Conservation (phyloP, 306 rosid genomes). For the Vigna hirtella region DNA sequence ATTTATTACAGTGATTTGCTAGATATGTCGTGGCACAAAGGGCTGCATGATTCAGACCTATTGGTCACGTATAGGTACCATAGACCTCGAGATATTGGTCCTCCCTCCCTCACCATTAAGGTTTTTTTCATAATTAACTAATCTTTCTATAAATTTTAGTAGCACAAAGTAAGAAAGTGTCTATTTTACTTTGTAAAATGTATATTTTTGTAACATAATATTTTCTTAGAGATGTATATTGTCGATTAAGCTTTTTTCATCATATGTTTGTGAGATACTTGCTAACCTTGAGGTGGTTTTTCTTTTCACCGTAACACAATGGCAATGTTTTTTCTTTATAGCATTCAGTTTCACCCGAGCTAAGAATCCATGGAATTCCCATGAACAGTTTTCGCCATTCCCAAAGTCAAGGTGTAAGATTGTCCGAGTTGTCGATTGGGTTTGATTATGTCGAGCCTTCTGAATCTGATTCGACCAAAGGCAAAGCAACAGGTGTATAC, state of each 20-base stretch:
- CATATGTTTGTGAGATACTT: no score
- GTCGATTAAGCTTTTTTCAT: no score
- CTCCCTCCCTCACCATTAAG: slow-evolving; percentile 60
- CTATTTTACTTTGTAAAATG: no score
- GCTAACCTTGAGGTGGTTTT: no score
- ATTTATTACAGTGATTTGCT: slow-evolving; percentile 68
- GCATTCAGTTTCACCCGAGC: slow-evolving; percentile 71
- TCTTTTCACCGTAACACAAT: no score
- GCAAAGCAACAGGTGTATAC: slow-evolving; percentile 60
- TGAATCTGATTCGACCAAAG: slow-evolving; percentile 58
- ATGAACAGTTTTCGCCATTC: slow-evolving; percentile 64
- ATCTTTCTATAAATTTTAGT: no score
- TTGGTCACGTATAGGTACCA: slow-evolving; percentile 62
- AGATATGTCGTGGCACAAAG: slow-evolving; percentile 68
- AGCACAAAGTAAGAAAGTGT: no score
- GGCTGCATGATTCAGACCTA: slow-evolving; percentile 70
- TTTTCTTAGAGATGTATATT: no score
- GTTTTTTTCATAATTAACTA: slow-evolving; percentile 16
- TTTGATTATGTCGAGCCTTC: slow-evolving; percentile 64
- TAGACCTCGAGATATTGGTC: slow-evolving; percentile 57
- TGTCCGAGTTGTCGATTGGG: slow-evolving; percentile 64
- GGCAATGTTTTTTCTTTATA: slow-evolving; percentile 37
- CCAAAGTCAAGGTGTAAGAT: slow-evolving; percentile 58
- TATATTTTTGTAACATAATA: no score
- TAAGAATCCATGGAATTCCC: slow-evolving; percentile 71